Base-by-base conservation (phyloP, 345 rosid genomes). In the Excoecaria agallocha region DNA sequence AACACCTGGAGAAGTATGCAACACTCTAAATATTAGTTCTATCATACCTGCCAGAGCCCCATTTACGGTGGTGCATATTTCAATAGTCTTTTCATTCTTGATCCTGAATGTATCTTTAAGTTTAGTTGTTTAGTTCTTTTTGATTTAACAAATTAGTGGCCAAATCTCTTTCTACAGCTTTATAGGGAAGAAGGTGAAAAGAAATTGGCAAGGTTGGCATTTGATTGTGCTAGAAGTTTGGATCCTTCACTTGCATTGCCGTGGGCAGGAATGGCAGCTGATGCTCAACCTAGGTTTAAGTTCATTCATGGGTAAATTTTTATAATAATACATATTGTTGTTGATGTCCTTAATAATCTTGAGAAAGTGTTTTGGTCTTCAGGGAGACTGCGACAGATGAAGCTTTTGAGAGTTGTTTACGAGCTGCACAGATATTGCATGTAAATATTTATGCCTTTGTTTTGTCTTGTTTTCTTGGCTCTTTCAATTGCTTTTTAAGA, bases 231-330 rank as follows among this genome's bases (percentile, higher is more conserved):
- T 73, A 91, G 99, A 89, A 93, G 99, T 76, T 85, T 93, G 78
- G 97, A 95, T 87, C 97, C 99, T 83, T 91, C 93, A 12, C 92
- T 95, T 81, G 91, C 98, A 38, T 82, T 93, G 73, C 97, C 98
- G 66, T 95, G 99, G 99, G 97, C 97, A 15, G 99, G 98, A 84
- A 86, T 90, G 94, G 86, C 99, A 72, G 97, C 96, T 78, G 97
- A 91, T 85, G 63, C 77, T 64, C 66, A 74, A 82, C 81, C 87
- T 77, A 82, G 96, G 99, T 91, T 71, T 69, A n/a, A 63, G 37
- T 69, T 64, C 66, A 62, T 45, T 74, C 72, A 60, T 35, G 60
- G 37, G 68, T 64, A 72, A 62, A 67, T 61, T 19, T 7, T 19
- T 55, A 1, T 43, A 19, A 17, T 6, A 55, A 22, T 55, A 24